Percentiles rank a stretch among this genome's conserved stretches.
These are phyloP conservation scores for Umbelopsis vinacea DNA, from an alignment of 192 early-diverging fungal species.

Conservation along the genomic window DNA sequence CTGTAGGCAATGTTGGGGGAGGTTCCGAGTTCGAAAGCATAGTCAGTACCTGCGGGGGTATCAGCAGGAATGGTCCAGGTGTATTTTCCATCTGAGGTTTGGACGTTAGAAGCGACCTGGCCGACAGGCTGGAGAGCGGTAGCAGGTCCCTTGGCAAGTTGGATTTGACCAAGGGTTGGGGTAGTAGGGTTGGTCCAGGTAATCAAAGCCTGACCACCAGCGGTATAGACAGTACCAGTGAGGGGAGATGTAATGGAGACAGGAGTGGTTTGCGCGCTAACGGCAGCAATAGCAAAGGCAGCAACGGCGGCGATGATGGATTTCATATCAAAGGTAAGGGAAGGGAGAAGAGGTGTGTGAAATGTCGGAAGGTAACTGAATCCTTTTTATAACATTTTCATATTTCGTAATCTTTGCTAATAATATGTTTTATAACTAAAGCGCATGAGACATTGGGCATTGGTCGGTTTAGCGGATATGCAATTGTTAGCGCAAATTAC, in stretches of 20 bases:
- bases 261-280: conserved; percentile 26
- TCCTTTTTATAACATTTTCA: too few species aligned
- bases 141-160: conserved; percentile 26
- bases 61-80: conserved; percentile 37
- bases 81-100: conserved; percentile 9
- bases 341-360: conserved; percentile 1
- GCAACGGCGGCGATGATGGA: conserved; percentile 28
- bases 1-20: conserved; percentile 39
- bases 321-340: conserved; percentile 26
- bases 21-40: conserved; percentile 40
- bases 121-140: conserved; percentile 34
- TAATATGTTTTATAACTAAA: too few species aligned
- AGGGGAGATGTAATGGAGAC: conserved; percentile 38
- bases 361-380: too few species aligned
- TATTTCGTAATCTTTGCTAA: too few species aligned
- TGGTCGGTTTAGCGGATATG: too few species aligned
- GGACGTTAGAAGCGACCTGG: conserved; percentile 35
- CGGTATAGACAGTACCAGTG: conserved; percentile 31
- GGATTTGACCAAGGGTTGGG: conserved; percentile 27
- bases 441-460: too few species aligned
- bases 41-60: conserved; percentile 30
- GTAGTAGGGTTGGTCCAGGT: conserved; percentile 29
- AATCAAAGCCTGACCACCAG: conserved; percentile 31
- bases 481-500: too few species aligned
- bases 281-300: conserved; percentile 19